phyloP scores from a whole-genome alignment of 306 rosid species.

The Ceratonia siliqua region DNA sequence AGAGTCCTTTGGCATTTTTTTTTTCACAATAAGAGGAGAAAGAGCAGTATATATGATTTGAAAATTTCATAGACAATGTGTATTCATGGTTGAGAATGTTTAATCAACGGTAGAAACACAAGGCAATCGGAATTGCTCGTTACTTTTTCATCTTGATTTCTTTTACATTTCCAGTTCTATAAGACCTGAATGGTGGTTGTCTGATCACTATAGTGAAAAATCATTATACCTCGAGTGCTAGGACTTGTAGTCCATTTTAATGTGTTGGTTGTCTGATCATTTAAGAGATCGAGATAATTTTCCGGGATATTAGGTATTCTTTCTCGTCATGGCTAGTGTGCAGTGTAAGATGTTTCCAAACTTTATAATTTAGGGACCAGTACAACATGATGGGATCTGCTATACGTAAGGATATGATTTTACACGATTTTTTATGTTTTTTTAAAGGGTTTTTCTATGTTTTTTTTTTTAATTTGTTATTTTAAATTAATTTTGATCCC shows the following conservation, averaged over 20 bases:
- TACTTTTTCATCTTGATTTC: not conserved
- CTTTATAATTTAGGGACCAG: not conserved
- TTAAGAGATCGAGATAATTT: not conserved
- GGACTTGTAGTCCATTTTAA: not conserved
- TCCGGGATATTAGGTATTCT: not conserved
- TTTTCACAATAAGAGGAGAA: constrained; percentile 49
- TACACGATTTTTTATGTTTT: no score
- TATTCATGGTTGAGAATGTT: constrained; percentile 40
- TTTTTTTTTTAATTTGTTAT: no score
- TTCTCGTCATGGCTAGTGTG: not conserved
- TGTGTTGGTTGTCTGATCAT: not conserved
- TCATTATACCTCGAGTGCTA: not conserved
- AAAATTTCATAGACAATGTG: constrained; percentile 35
- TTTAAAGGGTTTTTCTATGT: no score
- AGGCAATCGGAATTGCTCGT: constrained; percentile 30
- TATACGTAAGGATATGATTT: no score
- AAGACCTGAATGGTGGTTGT: not conserved
- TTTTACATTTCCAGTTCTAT: not conserved
- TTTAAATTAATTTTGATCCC: no score
- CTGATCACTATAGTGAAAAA: not conserved
- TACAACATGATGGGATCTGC: no score
- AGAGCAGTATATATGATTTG: constrained; percentile 57
- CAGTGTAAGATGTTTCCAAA: not conserved
- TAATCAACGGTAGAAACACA: constrained; percentile 43
- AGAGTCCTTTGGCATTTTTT: constrained; percentile 38